Conservation (phyloP, 495 filamentous ascomycete genomes). For the Zalerion maritima region DNA sequence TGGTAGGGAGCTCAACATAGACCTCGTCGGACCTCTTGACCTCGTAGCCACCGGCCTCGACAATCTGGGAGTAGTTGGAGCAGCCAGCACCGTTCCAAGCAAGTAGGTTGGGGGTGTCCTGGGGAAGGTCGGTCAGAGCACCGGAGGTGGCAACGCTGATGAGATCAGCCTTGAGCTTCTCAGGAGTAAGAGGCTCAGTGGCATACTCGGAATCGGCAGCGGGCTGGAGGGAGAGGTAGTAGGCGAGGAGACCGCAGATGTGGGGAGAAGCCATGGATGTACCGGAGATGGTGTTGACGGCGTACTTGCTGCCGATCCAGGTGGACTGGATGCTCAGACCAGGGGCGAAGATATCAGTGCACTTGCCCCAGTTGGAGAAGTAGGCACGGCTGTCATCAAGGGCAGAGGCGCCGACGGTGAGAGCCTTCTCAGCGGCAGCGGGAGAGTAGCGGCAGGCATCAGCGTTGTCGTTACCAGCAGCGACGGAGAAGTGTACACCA, state of each 20-base stretch:
- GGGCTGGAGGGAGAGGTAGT: conserved; percentile 93
- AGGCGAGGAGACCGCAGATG: conserved; percentile 89
- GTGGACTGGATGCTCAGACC: conserved; percentile 94
- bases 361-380: conserved; percentile 99
- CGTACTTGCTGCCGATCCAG: conserved; percentile 91
- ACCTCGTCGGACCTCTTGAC: conserved; percentile 20
- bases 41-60: conserved; percentile 50
- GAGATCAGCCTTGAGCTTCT: conserved; percentile 82
- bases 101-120: conserved; percentile 69
- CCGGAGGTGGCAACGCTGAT: conserved; percentile 70
- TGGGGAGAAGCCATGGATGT: conserved; percentile 99
- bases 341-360: conserved; percentile 97
- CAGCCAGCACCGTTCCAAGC: conserved; percentile 98
- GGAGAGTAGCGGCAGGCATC: conserved; percentile 99
- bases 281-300: conserved; percentile 95
- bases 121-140: conserved; percentile 70
- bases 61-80: conserved; percentile 76
- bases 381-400: conserved; percentile 92
- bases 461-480: conserved; percentile 95
- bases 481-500: conserved; percentile 94
- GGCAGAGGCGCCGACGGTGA: conserved; percentile 93
- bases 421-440: conserved; percentile 77
- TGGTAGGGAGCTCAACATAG: conserved; percentile 16
- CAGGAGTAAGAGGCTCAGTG: conserved; percentile 76
- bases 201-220: conserved; percentile 75